These are phyloP conservation scores for Cryptomeria japonica DNA, from an alignment of 75 land plant species.

Conservation along the genomic window DNA sequence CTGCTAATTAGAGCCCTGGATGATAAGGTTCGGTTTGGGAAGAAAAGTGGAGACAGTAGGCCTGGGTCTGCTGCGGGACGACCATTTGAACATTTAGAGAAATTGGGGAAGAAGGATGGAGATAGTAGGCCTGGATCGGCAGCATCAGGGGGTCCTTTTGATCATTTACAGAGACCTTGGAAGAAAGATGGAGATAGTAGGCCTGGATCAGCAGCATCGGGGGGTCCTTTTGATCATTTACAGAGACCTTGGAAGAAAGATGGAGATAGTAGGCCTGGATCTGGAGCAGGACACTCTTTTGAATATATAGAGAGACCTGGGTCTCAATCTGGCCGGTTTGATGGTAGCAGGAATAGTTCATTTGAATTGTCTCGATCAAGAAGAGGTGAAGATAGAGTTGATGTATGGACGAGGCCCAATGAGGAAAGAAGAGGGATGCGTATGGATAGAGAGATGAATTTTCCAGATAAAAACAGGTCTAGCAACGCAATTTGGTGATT, in stretches of 20 bases:
- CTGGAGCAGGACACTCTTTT: constrained; percentile 48
- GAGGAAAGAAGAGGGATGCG: constrained; percentile 38
- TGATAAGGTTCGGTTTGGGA: constrained; percentile 59
- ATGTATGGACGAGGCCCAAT: constrained; percentile 39
- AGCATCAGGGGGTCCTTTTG: constrained; percentile 35
- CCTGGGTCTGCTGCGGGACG: constrained; percentile 38
- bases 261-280: constrained; percentile 51
- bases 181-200: constrained; percentile 54
- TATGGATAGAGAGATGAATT: constrained; percentile 36
- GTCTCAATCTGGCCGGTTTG: constrained; percentile 47
- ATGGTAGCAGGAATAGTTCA: constrained; percentile 27
- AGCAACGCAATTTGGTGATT: too few species aligned
- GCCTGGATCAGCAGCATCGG: constrained; percentile 48
- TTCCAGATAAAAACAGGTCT: constrained; percentile 8
- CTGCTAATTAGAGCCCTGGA: constrained; percentile 43
- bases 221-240: constrained; percentile 27
- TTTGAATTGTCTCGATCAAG: constrained; percentile 47
- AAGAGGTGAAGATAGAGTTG: constrained; percentile 22
- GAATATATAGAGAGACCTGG: constrained; percentile 42
- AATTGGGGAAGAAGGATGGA: constrained; percentile 50
- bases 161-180: constrained; percentile 33
- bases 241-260: constrained; percentile 48
- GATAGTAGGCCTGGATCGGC: constrained; percentile 35
- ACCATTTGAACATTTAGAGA: constrained; percentile 18
- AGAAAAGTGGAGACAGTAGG: constrained; percentile 39